Evolutionary conservation across 2,329 filamentous ascomycete species (phyloP).

Genomic region (Hypoxylon sp.): DNA sequence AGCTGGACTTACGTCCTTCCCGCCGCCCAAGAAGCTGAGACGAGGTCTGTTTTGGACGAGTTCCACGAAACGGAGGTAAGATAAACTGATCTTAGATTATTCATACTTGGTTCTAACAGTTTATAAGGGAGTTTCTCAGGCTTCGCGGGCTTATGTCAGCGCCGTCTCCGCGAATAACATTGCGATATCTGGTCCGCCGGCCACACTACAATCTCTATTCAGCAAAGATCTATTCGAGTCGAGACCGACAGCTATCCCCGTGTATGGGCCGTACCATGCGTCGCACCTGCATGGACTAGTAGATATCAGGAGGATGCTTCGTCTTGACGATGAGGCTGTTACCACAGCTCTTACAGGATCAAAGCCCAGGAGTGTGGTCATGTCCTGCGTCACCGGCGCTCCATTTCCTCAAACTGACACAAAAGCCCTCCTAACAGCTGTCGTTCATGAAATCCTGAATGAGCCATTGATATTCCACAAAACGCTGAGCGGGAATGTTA

Average conservation of each 20-base stretch:
- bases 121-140: constrained; percentile 52
- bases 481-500: constrained; percentile 57
- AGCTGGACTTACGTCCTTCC: constrained; percentile 74
- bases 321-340: constrained; percentile 52
- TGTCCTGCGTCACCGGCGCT: constrained; percentile 60
- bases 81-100: background rate
- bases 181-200: constrained; percentile 64
- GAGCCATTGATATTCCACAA: constrained; percentile 59
- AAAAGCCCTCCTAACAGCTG: constrained; percentile 52
- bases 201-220: constrained; percentile 56
- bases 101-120: constrained; percentile 14
- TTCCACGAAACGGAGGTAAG: constrained; percentile 66
- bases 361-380: constrained; percentile 57
- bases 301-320: constrained; percentile 57
- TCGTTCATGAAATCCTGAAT: constrained; percentile 60
- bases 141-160: constrained; percentile 63
- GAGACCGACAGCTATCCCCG: constrained; percentile 58
- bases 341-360: constrained; percentile 52
- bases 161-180: constrained; percentile 58
- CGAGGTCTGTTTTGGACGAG: constrained; percentile 59
- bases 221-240: constrained; percentile 51
- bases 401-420: constrained; percentile 54
- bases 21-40: constrained; percentile 61
- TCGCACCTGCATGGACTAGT: constrained; percentile 57
- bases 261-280: constrained; percentile 67